Conservation (phyloP, 345 rosid genomes). For the Angophora floribunda region DNA sequence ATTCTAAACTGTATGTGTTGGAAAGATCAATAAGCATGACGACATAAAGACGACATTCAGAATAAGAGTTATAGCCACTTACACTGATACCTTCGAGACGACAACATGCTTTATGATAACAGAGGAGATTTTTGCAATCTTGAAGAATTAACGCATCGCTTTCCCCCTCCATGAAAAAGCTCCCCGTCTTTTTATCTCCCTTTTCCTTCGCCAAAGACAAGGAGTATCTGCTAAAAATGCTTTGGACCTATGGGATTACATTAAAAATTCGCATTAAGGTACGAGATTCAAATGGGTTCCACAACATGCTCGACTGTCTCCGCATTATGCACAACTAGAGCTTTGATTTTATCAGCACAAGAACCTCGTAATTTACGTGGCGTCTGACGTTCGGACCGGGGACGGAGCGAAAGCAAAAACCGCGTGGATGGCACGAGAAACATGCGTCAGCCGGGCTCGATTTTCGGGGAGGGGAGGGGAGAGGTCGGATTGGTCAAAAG, state of each 20-base stretch:
- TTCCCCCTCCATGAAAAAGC: neutral
- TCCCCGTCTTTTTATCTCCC: neutral
- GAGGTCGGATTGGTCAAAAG: neutral
- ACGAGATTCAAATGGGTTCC: neutral
- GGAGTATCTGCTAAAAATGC: neutral
- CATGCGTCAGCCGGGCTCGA: neutral
- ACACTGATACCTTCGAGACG: neutral
- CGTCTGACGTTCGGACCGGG: neutral
- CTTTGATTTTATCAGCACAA: neutral
- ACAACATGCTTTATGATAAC: neutral
- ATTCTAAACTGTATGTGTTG: neutral
- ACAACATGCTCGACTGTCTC: neutral
- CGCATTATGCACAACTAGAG: neutral
- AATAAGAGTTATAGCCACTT: neutral
- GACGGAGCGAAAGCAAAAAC: neutral
- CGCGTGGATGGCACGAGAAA: neutral
- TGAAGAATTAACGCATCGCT: neutral
- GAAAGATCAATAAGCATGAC: neutral
- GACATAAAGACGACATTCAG: neutral
- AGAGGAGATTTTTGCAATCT: neutral
- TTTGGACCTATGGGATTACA: neutral
- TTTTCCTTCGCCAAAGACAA: neutral
- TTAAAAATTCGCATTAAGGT: neutral
- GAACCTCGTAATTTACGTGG: neutral
- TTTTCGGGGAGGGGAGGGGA: neutral